Evolutionary conservation across 441 rosid species (phyloP).

Genomic region (Gossypium schwendimanii): DNA sequence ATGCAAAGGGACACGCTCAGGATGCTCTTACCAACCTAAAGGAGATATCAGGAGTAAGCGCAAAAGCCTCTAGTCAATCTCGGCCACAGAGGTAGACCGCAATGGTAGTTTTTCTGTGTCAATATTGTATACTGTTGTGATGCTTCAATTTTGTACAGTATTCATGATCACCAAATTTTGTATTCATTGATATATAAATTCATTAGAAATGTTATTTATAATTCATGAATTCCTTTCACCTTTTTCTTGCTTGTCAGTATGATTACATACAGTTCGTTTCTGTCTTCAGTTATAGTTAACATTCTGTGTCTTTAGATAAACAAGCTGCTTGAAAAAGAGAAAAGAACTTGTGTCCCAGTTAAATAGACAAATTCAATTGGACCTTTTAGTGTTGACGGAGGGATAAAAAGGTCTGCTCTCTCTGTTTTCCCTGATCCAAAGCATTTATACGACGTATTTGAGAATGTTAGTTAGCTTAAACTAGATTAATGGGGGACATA

Average conservation of each 20-base stretch:
- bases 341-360: too few relatives aligned
- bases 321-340: too few relatives aligned
- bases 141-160: slow-evolving; percentile 11
- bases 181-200: neutral
- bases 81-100: slow-evolving; percentile 16
- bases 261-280: too few relatives aligned
- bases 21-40: slow-evolving; percentile 34
- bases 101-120: neutral
- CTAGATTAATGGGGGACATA: neutral
- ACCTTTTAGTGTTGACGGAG: too few relatives aligned
- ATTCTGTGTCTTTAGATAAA: too few relatives aligned
- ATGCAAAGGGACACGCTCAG: slow-evolving; percentile 30
- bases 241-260: too few relatives aligned
- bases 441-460: neutral
- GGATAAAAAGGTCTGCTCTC: too few relatives aligned
- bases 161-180: neutral
- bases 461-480: neutral
- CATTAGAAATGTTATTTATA: too few relatives aligned
- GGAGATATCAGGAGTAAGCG: slow-evolving; percentile 28
- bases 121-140: neutral
- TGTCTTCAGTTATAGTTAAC: too few relatives aligned
- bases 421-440: neutral
- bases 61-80: slow-evolving; percentile 18
- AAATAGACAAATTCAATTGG: too few relatives aligned
- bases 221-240: too few relatives aligned